phyloP scores from a whole-genome alignment of 73 alveolate species.

The Paraurostyla sp. region DNA sequence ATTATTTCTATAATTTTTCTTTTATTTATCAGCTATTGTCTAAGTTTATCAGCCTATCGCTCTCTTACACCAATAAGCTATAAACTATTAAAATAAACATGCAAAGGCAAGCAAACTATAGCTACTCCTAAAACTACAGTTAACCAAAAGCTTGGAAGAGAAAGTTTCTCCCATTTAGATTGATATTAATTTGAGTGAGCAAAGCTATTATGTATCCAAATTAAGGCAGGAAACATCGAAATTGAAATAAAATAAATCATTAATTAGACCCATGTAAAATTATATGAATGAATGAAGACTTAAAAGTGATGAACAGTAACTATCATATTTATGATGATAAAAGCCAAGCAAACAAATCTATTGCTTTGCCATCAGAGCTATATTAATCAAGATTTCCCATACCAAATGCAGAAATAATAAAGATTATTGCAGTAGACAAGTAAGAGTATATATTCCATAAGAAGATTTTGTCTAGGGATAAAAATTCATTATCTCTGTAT shows the following conservation, averaged over 20 bases:
- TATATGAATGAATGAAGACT: not conserved
- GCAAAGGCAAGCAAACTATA: no score
- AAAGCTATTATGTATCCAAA: not conserved
- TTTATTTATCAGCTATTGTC: no score
- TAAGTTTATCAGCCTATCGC: no score
- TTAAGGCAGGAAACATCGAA: not conserved
- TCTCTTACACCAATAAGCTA: no score
- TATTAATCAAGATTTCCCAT: not conserved
- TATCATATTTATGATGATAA: not conserved
- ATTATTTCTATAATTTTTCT: no score
- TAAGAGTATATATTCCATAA: not conserved
- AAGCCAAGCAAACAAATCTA: constrained; percentile 12
- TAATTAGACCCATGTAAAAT: not conserved
- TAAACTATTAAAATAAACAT: no score
- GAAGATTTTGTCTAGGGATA: not conserved
- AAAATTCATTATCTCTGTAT: not conserved
- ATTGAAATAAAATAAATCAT: not conserved
- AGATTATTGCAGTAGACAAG: not conserved
- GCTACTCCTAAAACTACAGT: not conserved
- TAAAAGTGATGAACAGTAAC: constrained; percentile 2
- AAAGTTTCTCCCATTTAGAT: not conserved
- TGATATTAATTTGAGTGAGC: not conserved
- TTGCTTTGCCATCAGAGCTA: not conserved
- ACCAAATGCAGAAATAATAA: constrained; percentile 12
- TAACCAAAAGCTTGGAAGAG: not conserved